phyloP scores from a whole-genome alignment of 495 filamentous ascomycete genomes.

The Lindgomyces ingoldianus region DNA sequence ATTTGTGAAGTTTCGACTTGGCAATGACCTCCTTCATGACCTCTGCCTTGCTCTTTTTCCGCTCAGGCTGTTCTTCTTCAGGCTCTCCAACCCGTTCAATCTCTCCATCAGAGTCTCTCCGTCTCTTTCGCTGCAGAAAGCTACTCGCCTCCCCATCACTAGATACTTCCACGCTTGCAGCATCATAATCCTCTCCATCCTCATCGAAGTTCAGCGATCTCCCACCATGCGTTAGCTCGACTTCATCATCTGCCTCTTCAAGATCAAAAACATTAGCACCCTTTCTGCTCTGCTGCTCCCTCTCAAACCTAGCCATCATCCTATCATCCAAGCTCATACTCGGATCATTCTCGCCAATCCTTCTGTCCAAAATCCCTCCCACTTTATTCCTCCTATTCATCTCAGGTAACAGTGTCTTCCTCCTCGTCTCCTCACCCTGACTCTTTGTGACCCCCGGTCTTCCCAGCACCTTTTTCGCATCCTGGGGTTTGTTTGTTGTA shows the following conservation, averaged over 20 bases:
- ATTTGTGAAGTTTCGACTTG: constrained; percentile 93
- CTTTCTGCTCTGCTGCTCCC: constrained; percentile 76
- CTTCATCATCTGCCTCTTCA: constrained; percentile 75
- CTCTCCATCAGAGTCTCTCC: constrained; percentile 50
- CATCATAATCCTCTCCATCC: constrained; percentile 58
- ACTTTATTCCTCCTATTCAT: constrained; percentile 85
- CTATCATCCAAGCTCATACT: constrained; percentile 92
- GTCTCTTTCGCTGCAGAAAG: constrained; percentile 59
- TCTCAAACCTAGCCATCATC: constrained; percentile 84
- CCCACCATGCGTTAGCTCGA: constrained; percentile 81
- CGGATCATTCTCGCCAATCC: constrained; percentile 95
- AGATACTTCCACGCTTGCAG: constrained; percentile 23
- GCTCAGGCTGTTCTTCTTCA: constrained; percentile 60
- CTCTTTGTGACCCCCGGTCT: constrained; percentile 83
- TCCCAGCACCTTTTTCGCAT: constrained; percentile 55
- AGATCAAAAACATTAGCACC: constrained; percentile 82
- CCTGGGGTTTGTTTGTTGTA: constrained; percentile 60
- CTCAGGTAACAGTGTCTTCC: constrained; percentile 78
- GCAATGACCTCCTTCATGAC: constrained; percentile 97
- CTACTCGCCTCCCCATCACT: constrained; percentile 55
- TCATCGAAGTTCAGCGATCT: constrained; percentile 69
- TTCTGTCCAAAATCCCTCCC: constrained; percentile 86
- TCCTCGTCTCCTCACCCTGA: constrained; percentile 80
- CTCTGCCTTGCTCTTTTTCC: constrained; percentile 90
- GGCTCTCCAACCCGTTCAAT: constrained; percentile 50